These are phyloP conservation scores for Leccinum aurantiacum DNA, from an alignment of 768 basidiomycete species.

Conservation along the genomic window DNA sequence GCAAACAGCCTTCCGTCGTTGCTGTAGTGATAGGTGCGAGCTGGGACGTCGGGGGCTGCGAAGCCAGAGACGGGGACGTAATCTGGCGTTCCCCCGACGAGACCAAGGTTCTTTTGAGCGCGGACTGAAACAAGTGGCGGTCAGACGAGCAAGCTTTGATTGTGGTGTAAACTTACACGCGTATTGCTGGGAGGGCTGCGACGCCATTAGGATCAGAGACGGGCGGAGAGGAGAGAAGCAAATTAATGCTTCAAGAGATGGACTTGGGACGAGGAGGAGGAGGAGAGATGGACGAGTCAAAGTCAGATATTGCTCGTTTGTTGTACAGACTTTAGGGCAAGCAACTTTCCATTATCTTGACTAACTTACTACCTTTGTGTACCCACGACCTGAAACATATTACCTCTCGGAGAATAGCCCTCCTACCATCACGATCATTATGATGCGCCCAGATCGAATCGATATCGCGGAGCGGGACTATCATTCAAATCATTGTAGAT, in stretches of 20 bases:
- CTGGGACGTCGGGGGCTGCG: slow-evolving; percentile 64
- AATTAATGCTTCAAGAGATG: slow-evolving; percentile 71
- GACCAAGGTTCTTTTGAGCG: slow-evolving; percentile 90
- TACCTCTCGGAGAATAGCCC: too few relatives aligned
- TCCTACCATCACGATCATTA: too few relatives aligned
- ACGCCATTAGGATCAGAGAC: slow-evolving; percentile 50
- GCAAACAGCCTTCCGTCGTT: slow-evolving; percentile 85
- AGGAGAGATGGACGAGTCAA: slow-evolving; percentile 28
- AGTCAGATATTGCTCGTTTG: slow-evolving; percentile 9
- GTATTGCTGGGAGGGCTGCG: slow-evolving; percentile 78
- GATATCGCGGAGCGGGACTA: not conserved
- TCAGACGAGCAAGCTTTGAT: slow-evolving; percentile 17
- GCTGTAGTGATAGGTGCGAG: slow-evolving; percentile 79
- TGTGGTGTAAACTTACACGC: slow-evolving; percentile 59
- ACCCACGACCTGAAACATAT: not conserved
- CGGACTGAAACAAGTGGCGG: slow-evolving; percentile 50
- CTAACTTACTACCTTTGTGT: not conserved
- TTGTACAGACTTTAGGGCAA: slow-evolving; percentile 21
- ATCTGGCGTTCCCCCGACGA: slow-evolving; percentile 78
- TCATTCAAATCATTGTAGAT: too few relatives aligned
- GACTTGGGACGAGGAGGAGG: slow-evolving; percentile 5
- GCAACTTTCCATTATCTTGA: not conserved
- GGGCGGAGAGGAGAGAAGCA: slow-evolving; percentile 56
- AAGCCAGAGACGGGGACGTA: slow-evolving; percentile 68
- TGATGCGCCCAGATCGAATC: not conserved